These are phyloP conservation scores for Rhododendron henanense DNA, from an alignment of 148 eudicot species.

Conservation along the genomic window DNA sequence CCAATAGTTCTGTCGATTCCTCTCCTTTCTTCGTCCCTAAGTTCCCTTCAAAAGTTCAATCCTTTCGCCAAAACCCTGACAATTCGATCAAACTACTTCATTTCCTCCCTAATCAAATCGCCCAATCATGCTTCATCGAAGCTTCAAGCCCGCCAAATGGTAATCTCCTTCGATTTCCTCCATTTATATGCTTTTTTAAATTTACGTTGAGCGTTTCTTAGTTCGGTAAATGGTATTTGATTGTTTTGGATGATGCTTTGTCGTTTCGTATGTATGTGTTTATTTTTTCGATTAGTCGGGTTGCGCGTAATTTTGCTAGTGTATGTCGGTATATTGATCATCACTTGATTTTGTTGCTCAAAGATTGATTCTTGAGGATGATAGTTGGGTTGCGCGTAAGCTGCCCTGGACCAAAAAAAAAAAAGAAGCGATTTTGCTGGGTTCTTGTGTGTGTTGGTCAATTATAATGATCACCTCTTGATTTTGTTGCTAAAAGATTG, in stretches of 20 bases:
- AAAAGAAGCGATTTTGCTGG: neutral
- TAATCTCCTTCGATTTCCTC: conserved; percentile 18
- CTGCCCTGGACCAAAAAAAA: neutral
- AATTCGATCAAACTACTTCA: neutral
- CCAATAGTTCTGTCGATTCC: neutral
- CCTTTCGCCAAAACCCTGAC: neutral
- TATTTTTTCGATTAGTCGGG: neutral
- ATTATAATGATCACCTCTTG: neutral
- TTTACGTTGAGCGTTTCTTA: neutral
- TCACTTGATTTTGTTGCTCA: neutral
- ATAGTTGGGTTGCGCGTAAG: neutral
- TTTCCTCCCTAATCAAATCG: neutral
- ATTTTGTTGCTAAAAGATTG: neutral
- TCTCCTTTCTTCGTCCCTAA: neutral
- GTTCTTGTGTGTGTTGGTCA: neutral
- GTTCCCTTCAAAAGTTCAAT: neutral
- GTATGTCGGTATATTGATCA: neutral
- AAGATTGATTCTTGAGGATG: neutral
- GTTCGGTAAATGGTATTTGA: neutral
- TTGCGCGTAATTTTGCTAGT: too few relatives aligned
- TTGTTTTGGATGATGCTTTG: neutral
- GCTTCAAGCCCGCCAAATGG: conserved; percentile 95
- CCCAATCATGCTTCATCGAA: conserved; percentile 52
- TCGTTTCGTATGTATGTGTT: neutral
- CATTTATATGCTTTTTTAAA: neutral